Evolutionary conservation across 768 basidiomycete species (phyloP), one percentile per base, ranked within the genome.

Genomic region (Cystobasidium ongulense): DNA sequence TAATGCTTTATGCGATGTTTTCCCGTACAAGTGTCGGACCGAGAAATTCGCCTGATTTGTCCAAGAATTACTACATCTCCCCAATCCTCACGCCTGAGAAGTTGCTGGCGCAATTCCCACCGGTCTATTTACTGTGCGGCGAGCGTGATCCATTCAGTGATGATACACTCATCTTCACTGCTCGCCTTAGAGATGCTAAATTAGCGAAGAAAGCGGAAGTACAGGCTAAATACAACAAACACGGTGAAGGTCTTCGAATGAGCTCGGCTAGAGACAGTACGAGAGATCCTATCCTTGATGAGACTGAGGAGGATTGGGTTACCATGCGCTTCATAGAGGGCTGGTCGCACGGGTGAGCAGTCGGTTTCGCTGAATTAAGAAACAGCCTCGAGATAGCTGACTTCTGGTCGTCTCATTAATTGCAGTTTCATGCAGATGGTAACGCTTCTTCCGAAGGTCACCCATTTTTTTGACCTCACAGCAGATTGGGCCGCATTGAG

Each of bases 81-180:
- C 96, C 96, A 0, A 90, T 99, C 78, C 86, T 98, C 63, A 87
- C 94, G 7, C 95, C 95, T 3, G 83, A 85, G 62, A 84, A 86
- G 67, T 84, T 97, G 1, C 87, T 99, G 15, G 92, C 91, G 0
- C 89, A 91, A 77, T 98, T 97, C 82, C 96, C 96, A 33, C 92
- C 91, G 11, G 85, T 97, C 52, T 85, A 38, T 21, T n/a, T 74
- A 13, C 46, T 74, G 65, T 82, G 82, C 71, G 96, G 96, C 21
- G 96, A 98, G 82, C 93, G 92, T 79, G 89, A 90, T 75, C 91
- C 95, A 0, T 91, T 99, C 78, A 92, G 96, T 27, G 96, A 99
- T 81, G 96, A 98, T 80, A 97, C 92, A 0, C 89, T 99, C 76
- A 92, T 98, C 77, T 95, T 98, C 78, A 91, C 93, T 1, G 95